Percentiles rank a stretch among this genome's conserved stretches.
Evolutionary conservation across 2,329 filamentous ascomycete species (phyloP).

Genomic region (Exutisphaerella laricina): DNA sequence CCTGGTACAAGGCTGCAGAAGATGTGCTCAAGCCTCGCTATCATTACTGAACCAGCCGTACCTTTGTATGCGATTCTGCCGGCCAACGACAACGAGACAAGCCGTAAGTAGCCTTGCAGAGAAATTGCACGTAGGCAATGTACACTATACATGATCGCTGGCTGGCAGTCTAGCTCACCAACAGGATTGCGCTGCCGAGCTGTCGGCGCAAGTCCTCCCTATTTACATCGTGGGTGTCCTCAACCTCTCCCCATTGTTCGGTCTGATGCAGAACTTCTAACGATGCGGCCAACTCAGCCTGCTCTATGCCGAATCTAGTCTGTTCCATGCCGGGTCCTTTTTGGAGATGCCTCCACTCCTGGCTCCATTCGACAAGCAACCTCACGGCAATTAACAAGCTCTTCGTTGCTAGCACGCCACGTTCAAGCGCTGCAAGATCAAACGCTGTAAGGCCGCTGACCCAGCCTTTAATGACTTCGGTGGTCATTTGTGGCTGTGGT

Average conservation of each 20-base stretch:
- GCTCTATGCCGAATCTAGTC: slow-evolving; percentile 67
- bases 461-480: slow-evolving; percentile 73
- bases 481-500: slow-evolving; percentile 68
- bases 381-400: slow-evolving; percentile 72
- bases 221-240: slow-evolving; percentile 96
- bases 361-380: slow-evolving; percentile 81
- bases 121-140: slow-evolving; percentile 1
- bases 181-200: slow-evolving; percentile 75
- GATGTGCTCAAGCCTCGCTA: no score
- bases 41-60: no score
- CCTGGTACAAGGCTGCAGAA: no score
- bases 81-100: no score
- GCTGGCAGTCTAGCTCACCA: slow-evolving; percentile 50
- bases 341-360: slow-evolving; percentile 56
- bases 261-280: slow-evolving; percentile 90
- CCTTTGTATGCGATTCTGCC: no score
- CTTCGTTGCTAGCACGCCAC: slow-evolving; percentile 79
- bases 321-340: slow-evolving; percentile 34
- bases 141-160: slow-evolving; percentile 3
- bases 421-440: slow-evolving; percentile 81
- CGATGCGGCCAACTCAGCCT: slow-evolving; percentile 71
- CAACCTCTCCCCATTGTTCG: slow-evolving; percentile 88
- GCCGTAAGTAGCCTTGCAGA: no score
- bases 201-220: slow-evolving; percentile 84
- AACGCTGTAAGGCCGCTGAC: slow-evolving; percentile 64